Base-by-base conservation (phyloP, 495 filamentous ascomycete species). In the Tricharina praecox region DNA sequence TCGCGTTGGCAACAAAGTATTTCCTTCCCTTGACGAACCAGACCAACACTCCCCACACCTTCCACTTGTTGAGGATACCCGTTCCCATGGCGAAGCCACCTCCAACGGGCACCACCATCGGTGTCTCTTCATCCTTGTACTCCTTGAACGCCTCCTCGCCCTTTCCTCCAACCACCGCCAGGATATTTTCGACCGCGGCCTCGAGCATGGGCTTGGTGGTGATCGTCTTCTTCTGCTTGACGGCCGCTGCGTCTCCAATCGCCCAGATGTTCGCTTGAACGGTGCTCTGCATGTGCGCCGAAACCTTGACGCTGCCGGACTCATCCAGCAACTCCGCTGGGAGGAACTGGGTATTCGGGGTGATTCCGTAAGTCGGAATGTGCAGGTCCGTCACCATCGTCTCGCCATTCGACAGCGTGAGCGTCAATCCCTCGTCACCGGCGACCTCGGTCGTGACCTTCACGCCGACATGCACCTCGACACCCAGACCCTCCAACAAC, bases 301-400 rank as follows among this genome's bases (percentile, higher is more conserved):
- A 69, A 13, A 78, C 70, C 26, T 56, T 56, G 16, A 81, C 69
- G 61, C 68, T 76, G 25, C 70, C 72, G 21, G 60, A 51, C 8
- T 59, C 47, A 28, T 71, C 68, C 3, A 80, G 66, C 37, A 74
- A 60, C 20, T 64, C 50, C 8, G 59, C 53, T 3, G 73, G 66
- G 16, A 82, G 55, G 62, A 72, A 82, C 15, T 65, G 65, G 37
- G 70, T 73, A 65, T 82, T 82, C 35, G 78, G 74, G 0, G 67
- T 35, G 9, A 70, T 64, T 18, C 78, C 78, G 44, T 68, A 73
- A 2, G 75, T 76, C 2, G 79, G 70, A 42, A 82, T 70, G 63
- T 78, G 79, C 15, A 79, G 44, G 54, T 81, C 77, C 0, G 72
- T 70, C 0, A 49, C 41, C 19, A 73, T 39, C 4, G 53, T 61